Percentiles rank a stretch among this genome's conserved stretches.
phyloP scores from a whole-genome alignment of 257 asterid genomes.

The Petunia secreta region DNA sequence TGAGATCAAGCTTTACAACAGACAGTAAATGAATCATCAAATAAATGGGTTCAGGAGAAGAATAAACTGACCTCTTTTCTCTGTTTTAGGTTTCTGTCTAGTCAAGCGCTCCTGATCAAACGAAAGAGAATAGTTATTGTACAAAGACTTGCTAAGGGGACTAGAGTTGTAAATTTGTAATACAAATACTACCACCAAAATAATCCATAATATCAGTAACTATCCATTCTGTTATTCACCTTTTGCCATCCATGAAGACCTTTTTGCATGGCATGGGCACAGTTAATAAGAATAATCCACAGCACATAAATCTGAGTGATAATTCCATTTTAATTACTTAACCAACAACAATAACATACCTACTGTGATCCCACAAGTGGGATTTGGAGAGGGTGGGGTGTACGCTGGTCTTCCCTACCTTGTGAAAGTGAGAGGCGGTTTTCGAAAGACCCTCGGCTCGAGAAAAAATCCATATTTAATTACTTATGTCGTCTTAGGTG shows the following conservation, averaged over 20 bases:
- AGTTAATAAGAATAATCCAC: background rate
- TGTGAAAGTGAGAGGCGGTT: too few relatives aligned
- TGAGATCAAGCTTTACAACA: background rate
- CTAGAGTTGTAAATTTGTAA: background rate
- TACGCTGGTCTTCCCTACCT: too few relatives aligned
- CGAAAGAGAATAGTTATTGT: constrained; percentile 19
- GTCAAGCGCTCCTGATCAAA: constrained; percentile 56
- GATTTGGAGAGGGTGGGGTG: too few relatives aligned
- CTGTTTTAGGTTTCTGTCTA: constrained; percentile 42
- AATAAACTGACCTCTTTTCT: constrained; percentile 56
- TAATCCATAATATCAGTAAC: background rate
- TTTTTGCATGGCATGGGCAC: background rate
- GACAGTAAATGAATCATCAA: constrained; percentile 7
- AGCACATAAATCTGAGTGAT: background rate
- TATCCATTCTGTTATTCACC: background rate
- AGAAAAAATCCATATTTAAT: background rate
- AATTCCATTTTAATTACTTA: background rate
- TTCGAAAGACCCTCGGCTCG: too few relatives aligned
- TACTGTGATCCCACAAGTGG: too few relatives aligned
- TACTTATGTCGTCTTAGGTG: background rate
- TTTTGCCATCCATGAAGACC: background rate
- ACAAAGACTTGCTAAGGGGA: background rate
- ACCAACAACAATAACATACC: too few relatives aligned
- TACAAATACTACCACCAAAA: background rate
- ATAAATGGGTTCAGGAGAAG: constrained; percentile 16